phyloP scores from a whole-genome alignment of 768 basidiomycete genomes.

The Auricularia heimuer region DNA sequence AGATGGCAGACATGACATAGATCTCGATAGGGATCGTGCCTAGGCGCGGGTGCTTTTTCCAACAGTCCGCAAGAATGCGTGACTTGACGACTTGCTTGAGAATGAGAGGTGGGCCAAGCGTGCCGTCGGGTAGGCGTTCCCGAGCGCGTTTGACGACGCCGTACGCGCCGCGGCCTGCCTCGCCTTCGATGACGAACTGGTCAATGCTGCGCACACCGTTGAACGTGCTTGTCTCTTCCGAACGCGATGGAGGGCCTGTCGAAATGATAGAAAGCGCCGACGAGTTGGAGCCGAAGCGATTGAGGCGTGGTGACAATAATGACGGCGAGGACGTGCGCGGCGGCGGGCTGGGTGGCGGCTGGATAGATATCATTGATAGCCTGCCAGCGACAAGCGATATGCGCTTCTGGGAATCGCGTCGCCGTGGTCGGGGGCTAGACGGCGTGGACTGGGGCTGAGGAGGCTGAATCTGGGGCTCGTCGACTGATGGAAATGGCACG shows the following conservation, averaged over 20 bases:
- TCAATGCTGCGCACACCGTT: slow-evolving; percentile 64
- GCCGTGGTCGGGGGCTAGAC: slow-evolving; percentile 24
- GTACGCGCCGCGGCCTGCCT: slow-evolving; percentile 91
- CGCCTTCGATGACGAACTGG: slow-evolving; percentile 75
- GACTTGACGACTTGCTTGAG: slow-evolving; percentile 99
- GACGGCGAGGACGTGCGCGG: slow-evolving; percentile 30
- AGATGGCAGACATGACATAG: slow-evolving; percentile 85
- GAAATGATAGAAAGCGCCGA: slow-evolving; percentile 51
- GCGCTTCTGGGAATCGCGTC: slow-evolving; percentile 75
- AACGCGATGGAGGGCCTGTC: slow-evolving; percentile 56
- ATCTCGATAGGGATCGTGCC: slow-evolving; percentile 99
- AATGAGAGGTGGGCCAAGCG: slow-evolving; percentile 82
- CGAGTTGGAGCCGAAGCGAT: slow-evolving; percentile 52
- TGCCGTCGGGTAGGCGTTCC: slow-evolving; percentile 64
- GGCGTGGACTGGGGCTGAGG: neutral
- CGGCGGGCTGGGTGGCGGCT: slow-evolving; percentile 53
- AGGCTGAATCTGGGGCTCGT: neutral
- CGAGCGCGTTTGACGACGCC: slow-evolving; percentile 87
- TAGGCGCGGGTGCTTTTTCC: slow-evolving; percentile 92
- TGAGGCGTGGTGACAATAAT: slow-evolving; percentile 28
- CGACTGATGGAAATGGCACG: neutral
- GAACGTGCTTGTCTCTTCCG: slow-evolving; percentile 28
- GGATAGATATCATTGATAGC: slow-evolving; percentile 66
- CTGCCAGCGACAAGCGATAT: slow-evolving; percentile 78
- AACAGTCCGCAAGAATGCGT: slow-evolving; percentile 96